These are phyloP conservation scores for Lichtheimia ornata DNA, from an alignment of 371 early-diverging fungal genomes.

Conservation along the genomic window DNA sequence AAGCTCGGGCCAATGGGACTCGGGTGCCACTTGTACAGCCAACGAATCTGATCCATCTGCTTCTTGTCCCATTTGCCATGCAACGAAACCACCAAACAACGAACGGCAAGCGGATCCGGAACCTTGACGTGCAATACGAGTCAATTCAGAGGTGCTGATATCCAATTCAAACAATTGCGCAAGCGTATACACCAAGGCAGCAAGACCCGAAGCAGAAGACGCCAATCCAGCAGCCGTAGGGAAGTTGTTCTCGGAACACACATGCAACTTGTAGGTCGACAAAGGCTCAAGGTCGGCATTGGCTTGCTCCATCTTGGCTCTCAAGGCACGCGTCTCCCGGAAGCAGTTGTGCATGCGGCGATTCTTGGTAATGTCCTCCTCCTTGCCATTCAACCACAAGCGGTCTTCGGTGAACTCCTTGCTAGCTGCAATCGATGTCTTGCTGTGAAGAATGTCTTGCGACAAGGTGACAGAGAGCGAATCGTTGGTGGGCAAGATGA, in stretches of 20 bases:
- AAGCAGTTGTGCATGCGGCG: conserved; percentile 87
- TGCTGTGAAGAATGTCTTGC: conserved; percentile 93
- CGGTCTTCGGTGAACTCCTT: conserved; percentile 66
- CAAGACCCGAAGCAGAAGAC: conserved; percentile 97
- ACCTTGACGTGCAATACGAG: conserved; percentile 93
- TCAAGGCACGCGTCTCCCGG: conserved; percentile 76
- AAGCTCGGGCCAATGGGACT: conserved; percentile 94
- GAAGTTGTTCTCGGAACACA: conserved; percentile 97
- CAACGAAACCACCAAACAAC: conserved; percentile 96
- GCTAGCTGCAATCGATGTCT: conserved; percentile 84
- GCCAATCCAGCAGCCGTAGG: conserved; percentile 99
- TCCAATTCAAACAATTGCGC: conserved; percentile 77
- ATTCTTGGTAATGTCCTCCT: conserved; percentile 81
- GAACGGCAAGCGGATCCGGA: conserved; percentile 98
- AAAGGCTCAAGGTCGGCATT: conserved; percentile 50
- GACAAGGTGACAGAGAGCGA: conserved; percentile 97
- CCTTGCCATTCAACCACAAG: conserved; percentile 94
- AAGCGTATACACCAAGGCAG: conserved; percentile 90
- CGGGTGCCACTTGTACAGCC: conserved; percentile 90
- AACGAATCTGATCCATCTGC: conserved; percentile 85
- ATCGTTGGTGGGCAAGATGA: conserved; percentile 95
- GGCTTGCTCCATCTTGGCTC: conserved; percentile 68
- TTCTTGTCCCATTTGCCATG: conserved; percentile 89
- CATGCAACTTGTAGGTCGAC: conserved; percentile 69
- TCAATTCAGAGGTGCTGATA: conserved; percentile 72